Conservation (phyloP, 2,329 filamentous ascomycete species). For the Cercospora berteroae region DNA sequence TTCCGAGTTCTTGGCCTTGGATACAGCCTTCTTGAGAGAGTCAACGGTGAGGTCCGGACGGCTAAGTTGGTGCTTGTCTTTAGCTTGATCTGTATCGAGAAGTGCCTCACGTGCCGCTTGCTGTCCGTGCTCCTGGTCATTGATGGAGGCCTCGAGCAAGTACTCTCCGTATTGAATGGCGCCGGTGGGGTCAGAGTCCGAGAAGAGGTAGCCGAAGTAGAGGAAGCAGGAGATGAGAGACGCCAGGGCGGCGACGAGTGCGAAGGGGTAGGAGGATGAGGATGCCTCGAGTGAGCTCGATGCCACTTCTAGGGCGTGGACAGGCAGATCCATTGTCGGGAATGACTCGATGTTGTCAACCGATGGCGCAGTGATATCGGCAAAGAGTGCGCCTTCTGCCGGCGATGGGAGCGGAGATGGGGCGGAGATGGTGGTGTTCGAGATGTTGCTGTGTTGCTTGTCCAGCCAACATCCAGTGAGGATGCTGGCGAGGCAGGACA, state of each 20-base stretch:
- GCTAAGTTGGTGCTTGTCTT: not conserved
- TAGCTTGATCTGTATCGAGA: not conserved
- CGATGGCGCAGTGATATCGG: not conserved
- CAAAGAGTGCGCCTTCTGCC: not conserved
- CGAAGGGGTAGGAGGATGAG: not conserved
- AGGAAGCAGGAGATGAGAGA: not conserved
- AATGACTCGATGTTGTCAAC: not conserved
- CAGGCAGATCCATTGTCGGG: not conserved
- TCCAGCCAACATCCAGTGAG: not conserved
- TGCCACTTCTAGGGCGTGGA: not conserved
- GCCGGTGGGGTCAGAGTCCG: not conserved
- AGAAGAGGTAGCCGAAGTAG: not conserved
- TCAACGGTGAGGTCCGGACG: not conserved
- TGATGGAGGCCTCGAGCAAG: not conserved
- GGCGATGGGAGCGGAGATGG: not conserved
- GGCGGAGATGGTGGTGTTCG: no score
- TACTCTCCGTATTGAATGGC: not conserved
- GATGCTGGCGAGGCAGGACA: not conserved
- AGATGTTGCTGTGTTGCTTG: no score
- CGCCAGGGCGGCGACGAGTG: not conserved
- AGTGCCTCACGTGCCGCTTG: not conserved
- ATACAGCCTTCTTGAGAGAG: not conserved
- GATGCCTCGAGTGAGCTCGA: not conserved
- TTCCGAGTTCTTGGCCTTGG: not conserved
- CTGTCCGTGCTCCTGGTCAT: not conserved